Conservation (phyloP, 2,329 filamentous ascomycete species). For the Cryphonectria naterciae region DNA sequence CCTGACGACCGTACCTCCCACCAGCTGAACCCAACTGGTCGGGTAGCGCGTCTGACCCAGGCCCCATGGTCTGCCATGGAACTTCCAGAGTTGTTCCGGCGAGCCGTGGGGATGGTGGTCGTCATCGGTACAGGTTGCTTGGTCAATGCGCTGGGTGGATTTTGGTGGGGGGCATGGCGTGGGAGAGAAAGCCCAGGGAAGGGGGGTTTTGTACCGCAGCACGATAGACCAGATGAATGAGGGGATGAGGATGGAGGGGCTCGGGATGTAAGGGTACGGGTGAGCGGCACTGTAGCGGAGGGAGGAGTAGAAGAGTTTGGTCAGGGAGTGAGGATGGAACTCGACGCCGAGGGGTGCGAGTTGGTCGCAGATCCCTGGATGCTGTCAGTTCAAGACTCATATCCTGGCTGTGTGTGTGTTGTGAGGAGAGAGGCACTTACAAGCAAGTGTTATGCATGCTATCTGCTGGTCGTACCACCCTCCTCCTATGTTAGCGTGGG, state of each 20-base stretch:
- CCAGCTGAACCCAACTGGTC: slow-evolving; percentile 34
- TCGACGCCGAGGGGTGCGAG: slow-evolving; percentile 39
- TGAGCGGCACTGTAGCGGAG: slow-evolving; percentile 40
- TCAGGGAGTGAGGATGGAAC: slow-evolving; percentile 36
- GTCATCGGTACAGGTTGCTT: slow-evolving; percentile 35
- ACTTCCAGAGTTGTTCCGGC: slow-evolving; percentile 29
- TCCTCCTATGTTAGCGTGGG: slow-evolving; percentile 65
- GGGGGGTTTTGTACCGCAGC: slow-evolving; percentile 24
- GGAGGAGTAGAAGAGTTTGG: slow-evolving; percentile 34
- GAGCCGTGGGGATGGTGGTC: slow-evolving; percentile 33
- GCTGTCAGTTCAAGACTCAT: background rate
- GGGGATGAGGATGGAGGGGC: slow-evolving; percentile 22
- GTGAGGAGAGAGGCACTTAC: slow-evolving; percentile 29
- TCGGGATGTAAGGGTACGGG: slow-evolving; percentile 37
- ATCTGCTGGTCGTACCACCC: slow-evolving; percentile 53
- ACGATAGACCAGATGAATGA: slow-evolving; percentile 29
- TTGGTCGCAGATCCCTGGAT: slow-evolving; percentile 41
- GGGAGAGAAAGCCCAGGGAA: slow-evolving; percentile 33
- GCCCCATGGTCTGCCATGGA: slow-evolving; percentile 36
- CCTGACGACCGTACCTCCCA: slow-evolving; percentile 37
- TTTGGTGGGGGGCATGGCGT: slow-evolving; percentile 34
- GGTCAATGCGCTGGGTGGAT: slow-evolving; percentile 32
- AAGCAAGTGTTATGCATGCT: slow-evolving; percentile 39
- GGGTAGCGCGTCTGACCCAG: slow-evolving; percentile 38
- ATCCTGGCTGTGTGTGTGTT: background rate